Percentiles rank a stretch among this genome's conserved stretches.
Conservation (phyloP, 176 grass and related monocot genomes). For the Oryza nivara region DNA sequence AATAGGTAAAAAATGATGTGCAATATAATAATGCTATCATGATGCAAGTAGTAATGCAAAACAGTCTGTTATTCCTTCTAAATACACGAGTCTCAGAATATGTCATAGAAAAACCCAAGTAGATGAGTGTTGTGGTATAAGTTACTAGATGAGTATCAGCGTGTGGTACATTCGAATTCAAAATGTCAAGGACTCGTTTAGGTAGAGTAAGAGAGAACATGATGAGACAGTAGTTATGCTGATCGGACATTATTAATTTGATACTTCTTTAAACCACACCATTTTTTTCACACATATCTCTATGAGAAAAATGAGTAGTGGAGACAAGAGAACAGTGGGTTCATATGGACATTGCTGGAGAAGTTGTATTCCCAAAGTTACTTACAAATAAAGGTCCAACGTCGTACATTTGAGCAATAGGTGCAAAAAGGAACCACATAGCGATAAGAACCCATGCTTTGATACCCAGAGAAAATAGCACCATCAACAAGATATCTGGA, state of each 20-base stretch:
- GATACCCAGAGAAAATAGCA: conserved; percentile 77
- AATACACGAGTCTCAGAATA: not conserved
- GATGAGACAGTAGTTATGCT: not conserved
- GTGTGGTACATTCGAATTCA: not conserved
- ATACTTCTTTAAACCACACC: not conserved
- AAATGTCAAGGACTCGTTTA: not conserved
- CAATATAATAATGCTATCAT: not conserved
- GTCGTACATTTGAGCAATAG: conserved; percentile 69
- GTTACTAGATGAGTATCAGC: not conserved
- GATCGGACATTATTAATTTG: not conserved
- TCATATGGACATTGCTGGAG: not conserved
- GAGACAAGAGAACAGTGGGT: too few species aligned
- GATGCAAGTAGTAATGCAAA: not conserved
- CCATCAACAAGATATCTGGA: conserved; percentile 89
- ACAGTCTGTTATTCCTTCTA: not conserved
- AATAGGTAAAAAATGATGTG: not conserved
- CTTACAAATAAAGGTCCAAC: conserved; percentile 94
- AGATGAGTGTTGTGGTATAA: not conserved
- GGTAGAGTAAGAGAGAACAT: not conserved
- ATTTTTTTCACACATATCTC: not conserved
- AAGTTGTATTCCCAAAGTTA: conserved; percentile 17
- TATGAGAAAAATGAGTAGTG: not conserved
- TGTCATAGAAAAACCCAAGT: not conserved
- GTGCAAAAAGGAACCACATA: conserved; percentile 84
- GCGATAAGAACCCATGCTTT: conserved; percentile 75